Percentiles rank a stretch among this genome's conserved stretches.
These are phyloP conservation scores for Puccinia triticina DNA, from an alignment of 1,284 basidiomycete species.

Conservation along the genomic window DNA sequence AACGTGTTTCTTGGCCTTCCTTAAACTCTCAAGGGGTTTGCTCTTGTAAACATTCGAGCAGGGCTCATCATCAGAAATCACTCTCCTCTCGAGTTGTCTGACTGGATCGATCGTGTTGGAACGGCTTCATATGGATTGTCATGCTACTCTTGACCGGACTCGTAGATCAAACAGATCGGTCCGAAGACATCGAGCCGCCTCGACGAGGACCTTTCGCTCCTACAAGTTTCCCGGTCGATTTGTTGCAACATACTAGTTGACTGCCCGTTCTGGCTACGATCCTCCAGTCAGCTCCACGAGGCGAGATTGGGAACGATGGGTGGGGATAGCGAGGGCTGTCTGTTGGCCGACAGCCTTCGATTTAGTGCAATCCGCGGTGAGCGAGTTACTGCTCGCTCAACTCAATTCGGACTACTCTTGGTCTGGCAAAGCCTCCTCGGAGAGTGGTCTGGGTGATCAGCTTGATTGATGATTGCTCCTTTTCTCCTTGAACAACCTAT, in stretches of 20 bases:
- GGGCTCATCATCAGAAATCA: constrained; percentile 33
- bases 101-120: not conserved
- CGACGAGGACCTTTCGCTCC: not conserved
- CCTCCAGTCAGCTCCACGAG: not conserved
- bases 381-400: constrained; percentile 3
- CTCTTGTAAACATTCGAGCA: constrained; percentile 30
- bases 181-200: constrained; percentile 3
- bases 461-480: not conserved
- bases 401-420: constrained; percentile 39
- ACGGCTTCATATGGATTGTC: not conserved
- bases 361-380: constrained; percentile 32
- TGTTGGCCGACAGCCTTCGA: not conserved
- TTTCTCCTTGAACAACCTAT: not conserved
- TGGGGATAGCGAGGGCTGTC: not conserved
- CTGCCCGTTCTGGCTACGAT: not conserved
- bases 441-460: not conserved
- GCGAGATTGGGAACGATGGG: constrained; percentile 30
- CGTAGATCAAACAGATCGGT: not conserved
- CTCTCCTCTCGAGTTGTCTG: not conserved
- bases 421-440: constrained; percentile 8
- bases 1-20: not conserved
- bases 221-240: not conserved
- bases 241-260: not conserved
- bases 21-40: constrained; percentile 26
- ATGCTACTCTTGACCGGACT: not conserved